Base-by-base conservation (phyloP, 129 eudicot species). In the Helichrysum umbraculigerum region DNA sequence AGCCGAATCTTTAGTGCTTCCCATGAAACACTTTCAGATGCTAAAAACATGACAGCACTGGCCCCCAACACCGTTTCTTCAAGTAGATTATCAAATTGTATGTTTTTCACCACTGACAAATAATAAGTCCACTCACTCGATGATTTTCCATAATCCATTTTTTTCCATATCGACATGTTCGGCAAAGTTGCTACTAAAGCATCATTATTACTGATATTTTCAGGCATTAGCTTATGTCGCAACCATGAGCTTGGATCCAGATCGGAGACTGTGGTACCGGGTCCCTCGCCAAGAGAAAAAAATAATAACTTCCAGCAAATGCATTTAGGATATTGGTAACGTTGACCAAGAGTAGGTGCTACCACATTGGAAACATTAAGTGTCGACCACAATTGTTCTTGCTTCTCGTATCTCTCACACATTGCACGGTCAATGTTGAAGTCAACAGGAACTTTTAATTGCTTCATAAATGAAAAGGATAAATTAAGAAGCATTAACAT, bases 221-320 rank as follows among this genome's bases (percentile, higher is more conserved):
- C 71, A 21, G 97, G 97, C 78, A 94, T 86, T 70, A 94, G 87
- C 81, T 94, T 94, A 70, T 86, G 81, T 22, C 52, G 80, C 71
- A 94, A 52, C 97, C 97, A 94, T 41, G 85, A 76, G 65, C 68
- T 81, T 63, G 80, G 82, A 67, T 79, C 73, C 16, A 75, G 75
- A 32, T 58, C 65, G 30, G 84, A 71, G 47, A 78, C 74, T 15
- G 76, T 68, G 60, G 61, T 70, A 68, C 78, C 78, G n/a, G 65
- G 65, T 69, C 68, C 78, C 20, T 33, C 32, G 57, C 76, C 70
- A 21, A 78, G 63, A 74, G 90, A 84, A 77, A 78, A 92, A 60
- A 83, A 65, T 56, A 91, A 65, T 19, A 91, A 65, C 85, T 95
- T 95, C 99, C 99, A 95, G 86, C 96, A 89, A 76, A 91, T 78